phyloP scores from a whole-genome alignment of 2,329 filamentous ascomycete species.

The Ilyonectria sp. region DNA sequence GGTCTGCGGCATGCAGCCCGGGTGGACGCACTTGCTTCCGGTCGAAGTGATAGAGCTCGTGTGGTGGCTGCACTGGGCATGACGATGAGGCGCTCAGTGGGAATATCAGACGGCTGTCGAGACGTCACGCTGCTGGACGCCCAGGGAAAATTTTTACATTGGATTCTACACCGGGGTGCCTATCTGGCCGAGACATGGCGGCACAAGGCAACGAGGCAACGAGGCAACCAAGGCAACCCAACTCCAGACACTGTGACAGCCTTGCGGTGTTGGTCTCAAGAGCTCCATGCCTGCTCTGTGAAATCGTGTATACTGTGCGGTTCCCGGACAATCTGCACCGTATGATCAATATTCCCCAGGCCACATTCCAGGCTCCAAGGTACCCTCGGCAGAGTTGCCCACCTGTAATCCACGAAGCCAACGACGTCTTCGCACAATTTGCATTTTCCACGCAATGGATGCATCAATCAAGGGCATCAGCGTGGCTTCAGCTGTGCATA shows the following conservation, averaged over 20 bases:
- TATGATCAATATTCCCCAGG: not conserved
- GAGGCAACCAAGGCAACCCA: constrained; percentile 5
- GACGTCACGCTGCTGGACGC: not conserved
- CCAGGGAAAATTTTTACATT: not conserved
- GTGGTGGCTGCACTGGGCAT: not conserved
- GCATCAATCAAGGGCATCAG: constrained; percentile 6
- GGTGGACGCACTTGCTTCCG: not conserved
- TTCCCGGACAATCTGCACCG: not conserved
- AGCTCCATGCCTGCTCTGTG: not conserved
- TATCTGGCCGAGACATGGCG: not conserved
- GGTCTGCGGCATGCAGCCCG: not conserved
- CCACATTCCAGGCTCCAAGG: not conserved
- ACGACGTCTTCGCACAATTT: constrained; percentile 4
- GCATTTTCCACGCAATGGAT: not conserved
- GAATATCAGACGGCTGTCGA: not conserved
- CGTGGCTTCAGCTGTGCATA: not conserved
- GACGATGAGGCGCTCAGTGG: not conserved
- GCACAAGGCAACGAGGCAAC: constrained; percentile 3
- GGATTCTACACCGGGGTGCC: not conserved
- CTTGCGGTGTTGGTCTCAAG: constrained; percentile 7
- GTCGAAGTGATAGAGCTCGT: not conserved
- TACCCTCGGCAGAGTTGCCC: not conserved
- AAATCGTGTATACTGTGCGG: constrained; percentile 13
- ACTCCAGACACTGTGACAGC: constrained; percentile 13
- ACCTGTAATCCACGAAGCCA: not conserved